Conservation (phyloP, 495 filamentous ascomycete genomes). For the Penicillium ochrochloron region DNA sequence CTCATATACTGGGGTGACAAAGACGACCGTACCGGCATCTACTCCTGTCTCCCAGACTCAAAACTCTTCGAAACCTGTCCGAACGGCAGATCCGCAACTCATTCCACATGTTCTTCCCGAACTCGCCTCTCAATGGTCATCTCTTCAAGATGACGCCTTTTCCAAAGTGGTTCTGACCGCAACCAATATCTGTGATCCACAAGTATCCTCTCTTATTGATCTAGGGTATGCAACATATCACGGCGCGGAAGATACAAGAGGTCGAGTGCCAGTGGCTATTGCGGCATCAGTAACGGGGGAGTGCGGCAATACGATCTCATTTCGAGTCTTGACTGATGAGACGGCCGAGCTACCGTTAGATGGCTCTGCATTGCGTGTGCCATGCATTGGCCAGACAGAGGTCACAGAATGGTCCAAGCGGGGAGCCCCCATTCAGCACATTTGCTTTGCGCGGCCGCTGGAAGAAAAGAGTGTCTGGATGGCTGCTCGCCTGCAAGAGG, state of each 20-base stretch:
- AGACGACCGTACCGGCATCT: conserved; percentile 35
- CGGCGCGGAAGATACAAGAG: conserved; percentile 32
- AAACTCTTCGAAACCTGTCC: conserved; percentile 15
- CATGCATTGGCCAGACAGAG: conserved; percentile 46
- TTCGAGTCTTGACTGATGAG: conserved; percentile 44
- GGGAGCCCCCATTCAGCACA: conserved; percentile 63
- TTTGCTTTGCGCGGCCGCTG: conserved; percentile 63
- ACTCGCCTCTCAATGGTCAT: conserved; percentile 40
- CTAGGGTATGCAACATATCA: conserved; percentile 46
- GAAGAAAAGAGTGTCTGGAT: conserved; percentile 60
- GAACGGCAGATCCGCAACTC: conserved; percentile 22
- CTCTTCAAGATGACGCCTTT: conserved; percentile 35
- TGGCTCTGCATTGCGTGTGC: conserved; percentile 28
- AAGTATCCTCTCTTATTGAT: conserved; percentile 46
- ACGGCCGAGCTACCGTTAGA: conserved; percentile 32
- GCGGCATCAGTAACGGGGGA: conserved; percentile 48
- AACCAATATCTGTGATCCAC: conserved; percentile 43
- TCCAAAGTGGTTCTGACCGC: conserved; percentile 37
- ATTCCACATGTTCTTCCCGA: conserved; percentile 44
- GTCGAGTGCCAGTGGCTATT: conserved; percentile 45
- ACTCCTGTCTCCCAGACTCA: conserved; percentile 20
- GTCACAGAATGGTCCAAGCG: conserved; percentile 59
- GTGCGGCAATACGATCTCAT: conserved; percentile 46
- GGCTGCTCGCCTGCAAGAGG: conserved; percentile 61
- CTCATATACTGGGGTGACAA: conserved; percentile 41